phyloP scores from a whole-genome alignment of 371 early-diverging fungal species.

The Apophysomyces elegans region DNA sequence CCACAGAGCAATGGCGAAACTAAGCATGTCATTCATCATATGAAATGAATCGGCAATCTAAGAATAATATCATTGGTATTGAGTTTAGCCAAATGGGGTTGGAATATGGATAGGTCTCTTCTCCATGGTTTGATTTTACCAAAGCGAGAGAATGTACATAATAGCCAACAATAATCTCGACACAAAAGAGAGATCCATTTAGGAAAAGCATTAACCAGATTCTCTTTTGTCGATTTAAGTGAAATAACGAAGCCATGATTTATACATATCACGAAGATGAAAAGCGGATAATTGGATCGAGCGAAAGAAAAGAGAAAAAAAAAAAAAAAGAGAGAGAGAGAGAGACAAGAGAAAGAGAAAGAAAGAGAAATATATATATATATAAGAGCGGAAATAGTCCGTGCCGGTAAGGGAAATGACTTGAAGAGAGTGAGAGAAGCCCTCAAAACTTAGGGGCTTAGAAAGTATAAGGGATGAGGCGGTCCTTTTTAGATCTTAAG shows the following conservation, averaged over 20 bases:
- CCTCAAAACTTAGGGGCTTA: not conserved
- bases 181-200: constrained; percentile 71
- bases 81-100: not conserved
- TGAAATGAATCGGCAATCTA: constrained; percentile 92
- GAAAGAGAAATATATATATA: not conserved
- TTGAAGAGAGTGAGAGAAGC: not conserved
- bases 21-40: constrained; percentile 87
- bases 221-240: constrained; percentile 24
- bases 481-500: too few relatives aligned
- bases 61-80: constrained; percentile 1
- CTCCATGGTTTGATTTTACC: constrained; percentile 24
- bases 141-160: constrained; percentile 81
- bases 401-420: not conserved
- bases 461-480: too few relatives aligned
- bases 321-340: not conserved
- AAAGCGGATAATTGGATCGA: not conserved
- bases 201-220: constrained; percentile 69
- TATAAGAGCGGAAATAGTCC: not conserved
- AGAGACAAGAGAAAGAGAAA: not conserved
- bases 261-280: not conserved
- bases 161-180: constrained; percentile 83
- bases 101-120: not conserved
- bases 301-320: not conserved
- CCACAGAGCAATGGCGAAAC: constrained; percentile 83
- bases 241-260: not conserved